These are phyloP conservation scores for Symbiodinium pilosum DNA, from an alignment of 73 alveolate genomes.

Conservation along the genomic window DNA sequence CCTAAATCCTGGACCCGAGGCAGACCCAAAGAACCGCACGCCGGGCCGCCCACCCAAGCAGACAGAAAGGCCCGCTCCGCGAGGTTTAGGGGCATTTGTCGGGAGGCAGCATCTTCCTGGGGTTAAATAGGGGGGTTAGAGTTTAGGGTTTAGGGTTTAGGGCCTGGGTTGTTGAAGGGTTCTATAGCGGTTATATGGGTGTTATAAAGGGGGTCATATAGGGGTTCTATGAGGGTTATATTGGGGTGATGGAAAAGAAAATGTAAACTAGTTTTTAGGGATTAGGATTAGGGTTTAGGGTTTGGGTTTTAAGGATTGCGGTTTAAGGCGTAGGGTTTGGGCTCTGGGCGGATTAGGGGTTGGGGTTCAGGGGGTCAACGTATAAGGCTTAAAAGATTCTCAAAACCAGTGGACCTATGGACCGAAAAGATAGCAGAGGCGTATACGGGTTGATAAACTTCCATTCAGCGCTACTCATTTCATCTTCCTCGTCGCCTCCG, in stretches of 20 bases:
- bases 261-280: too few relatives aligned
- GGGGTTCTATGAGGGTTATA: too few relatives aligned
- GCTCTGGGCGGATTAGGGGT: not conserved
- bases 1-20: too few relatives aligned
- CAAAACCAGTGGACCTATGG: too few relatives aligned
- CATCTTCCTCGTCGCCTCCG: too few relatives aligned
- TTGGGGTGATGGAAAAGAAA: too few relatives aligned
- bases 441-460: too few relatives aligned
- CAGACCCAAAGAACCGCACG: too few relatives aligned
- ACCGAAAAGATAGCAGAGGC: too few relatives aligned
- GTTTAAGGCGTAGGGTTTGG: not conserved
- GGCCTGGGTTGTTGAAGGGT: not conserved
- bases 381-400: not conserved
- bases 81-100: constrained; percentile 24
- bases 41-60: constrained; percentile 12
- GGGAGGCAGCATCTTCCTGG: constrained; percentile 23
- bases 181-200: too few relatives aligned
- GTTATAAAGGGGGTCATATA: too few relatives aligned
- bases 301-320: not conserved
- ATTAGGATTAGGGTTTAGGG: not conserved
- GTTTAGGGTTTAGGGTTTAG: not conserved
- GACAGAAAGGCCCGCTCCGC: constrained; percentile 79
- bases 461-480: too few relatives aligned
- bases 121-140: not conserved
- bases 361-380: not conserved